A percentile compares a stretch with the other conserved stretches of the same genome.
These are phyloP conservation scores for Pseudogymnoascus sp. DNA, from an alignment of 2,329 filamentous ascomycete species.

Conservation along the genomic window DNA sequence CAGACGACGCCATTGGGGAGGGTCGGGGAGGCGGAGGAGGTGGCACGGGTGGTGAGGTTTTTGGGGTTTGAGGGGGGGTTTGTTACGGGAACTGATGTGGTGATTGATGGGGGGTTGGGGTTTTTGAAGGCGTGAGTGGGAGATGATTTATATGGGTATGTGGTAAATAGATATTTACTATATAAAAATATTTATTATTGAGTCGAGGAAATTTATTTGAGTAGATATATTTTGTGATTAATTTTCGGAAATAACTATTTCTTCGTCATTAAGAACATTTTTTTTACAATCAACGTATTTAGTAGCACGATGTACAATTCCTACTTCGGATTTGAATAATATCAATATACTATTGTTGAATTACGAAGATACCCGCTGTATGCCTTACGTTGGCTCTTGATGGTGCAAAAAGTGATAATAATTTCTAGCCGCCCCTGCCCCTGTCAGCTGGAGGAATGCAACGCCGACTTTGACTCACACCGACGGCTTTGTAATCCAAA, in stretches of 20 bases:
- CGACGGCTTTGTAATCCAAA: not conserved
- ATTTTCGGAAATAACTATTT: too few species aligned
- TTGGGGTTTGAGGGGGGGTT: conserved; percentile 1
- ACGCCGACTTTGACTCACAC: not conserved
- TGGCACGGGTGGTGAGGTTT: not conserved
- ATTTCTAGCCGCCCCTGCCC: not conserved
- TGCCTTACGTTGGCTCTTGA: not conserved
- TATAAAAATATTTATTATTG: too few species aligned
- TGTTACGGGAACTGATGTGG: not conserved
- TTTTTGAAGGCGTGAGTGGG: not conserved
- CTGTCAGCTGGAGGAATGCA: not conserved
- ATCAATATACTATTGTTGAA: not conserved
- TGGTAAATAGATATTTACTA: too few species aligned
- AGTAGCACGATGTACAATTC: too few species aligned
- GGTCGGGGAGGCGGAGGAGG: not conserved
- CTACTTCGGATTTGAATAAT: too few species aligned
- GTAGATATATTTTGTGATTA: too few species aligned
- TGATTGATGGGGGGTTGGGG: not conserved
- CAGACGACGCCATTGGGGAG: not conserved
- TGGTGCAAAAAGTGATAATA: not conserved
- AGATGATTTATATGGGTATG: too few species aligned
- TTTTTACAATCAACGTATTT: not conserved
- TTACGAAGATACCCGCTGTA: not conserved
- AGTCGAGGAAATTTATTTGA: too few species aligned
- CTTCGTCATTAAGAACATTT: too few species aligned